These are phyloP conservation scores for Butyriboletus appendiculatus DNA, from an alignment of 1,284 basidiomycete genomes.

Conservation along the genomic window DNA sequence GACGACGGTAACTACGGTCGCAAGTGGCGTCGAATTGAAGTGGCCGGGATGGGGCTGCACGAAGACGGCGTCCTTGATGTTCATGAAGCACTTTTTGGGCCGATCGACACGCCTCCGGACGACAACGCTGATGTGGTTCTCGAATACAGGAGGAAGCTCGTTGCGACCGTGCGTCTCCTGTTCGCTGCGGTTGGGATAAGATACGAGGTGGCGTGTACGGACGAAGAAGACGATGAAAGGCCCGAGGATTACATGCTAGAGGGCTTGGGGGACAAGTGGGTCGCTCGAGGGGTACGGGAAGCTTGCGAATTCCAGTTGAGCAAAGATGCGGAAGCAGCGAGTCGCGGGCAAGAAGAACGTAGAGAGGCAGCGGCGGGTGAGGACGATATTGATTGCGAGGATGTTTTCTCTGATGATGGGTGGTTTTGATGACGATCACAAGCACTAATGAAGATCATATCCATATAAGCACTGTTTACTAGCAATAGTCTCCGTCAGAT, in stretches of 20 bases:
- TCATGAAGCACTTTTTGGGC: constrained; percentile 10
- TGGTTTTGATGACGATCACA: too few relatives aligned
- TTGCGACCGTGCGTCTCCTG: constrained; percentile 9
- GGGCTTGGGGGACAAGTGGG: constrained; percentile 12
- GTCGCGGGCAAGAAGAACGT: constrained; percentile 1
- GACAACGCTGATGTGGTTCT: not conserved
- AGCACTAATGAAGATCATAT: too few relatives aligned
- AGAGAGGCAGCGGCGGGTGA: not conserved
- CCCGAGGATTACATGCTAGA: constrained; percentile 4
- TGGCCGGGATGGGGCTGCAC: constrained; percentile 6
- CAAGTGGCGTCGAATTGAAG: constrained; percentile 9
- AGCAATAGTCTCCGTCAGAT: too few relatives aligned
- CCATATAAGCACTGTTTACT: too few relatives aligned
- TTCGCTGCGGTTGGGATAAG: constrained; percentile 11
- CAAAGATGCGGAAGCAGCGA: constrained; percentile 4
- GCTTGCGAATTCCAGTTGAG: constrained; percentile 11
- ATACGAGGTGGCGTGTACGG: constrained; percentile 11
- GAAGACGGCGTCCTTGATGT: not conserved
- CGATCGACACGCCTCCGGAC: constrained; percentile 1
- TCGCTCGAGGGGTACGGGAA: constrained; percentile 12
- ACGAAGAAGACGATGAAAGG: constrained; percentile 2
- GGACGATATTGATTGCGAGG: too few relatives aligned
- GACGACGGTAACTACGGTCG: constrained; percentile 1
- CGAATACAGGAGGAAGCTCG: constrained; percentile 7
- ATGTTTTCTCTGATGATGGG: not conserved